Evolutionary conservation across 208 protist species (phyloP), one percentile per base, ranked within the genome.

Genomic region (Crithidia mellificae): DNA sequence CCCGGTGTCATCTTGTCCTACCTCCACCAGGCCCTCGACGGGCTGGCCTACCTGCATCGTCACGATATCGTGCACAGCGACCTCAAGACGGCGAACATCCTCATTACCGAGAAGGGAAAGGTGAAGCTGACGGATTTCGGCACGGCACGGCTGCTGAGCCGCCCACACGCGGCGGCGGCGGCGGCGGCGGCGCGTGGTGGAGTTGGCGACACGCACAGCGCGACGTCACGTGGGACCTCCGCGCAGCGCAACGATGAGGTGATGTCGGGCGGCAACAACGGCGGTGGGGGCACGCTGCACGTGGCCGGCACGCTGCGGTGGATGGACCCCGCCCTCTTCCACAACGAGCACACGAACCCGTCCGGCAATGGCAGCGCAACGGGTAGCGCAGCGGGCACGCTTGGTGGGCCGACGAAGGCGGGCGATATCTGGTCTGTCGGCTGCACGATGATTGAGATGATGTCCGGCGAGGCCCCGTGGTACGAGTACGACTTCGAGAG

Each of bases 101-200:
- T 97, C 63, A 82, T 97, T 43, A 95, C 88, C 12, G 88, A 92
- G 38, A 88, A 91, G 44, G 88, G 88, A 19, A 78, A 82, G 46
- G 90, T 88, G 27, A 96, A 96, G 74, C 74, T 97, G 29, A 83
- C 89, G 12, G 93, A 97, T 62, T 97, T 97, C 62, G 93, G 93
- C 25, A 96, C 91, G 2, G 88, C 91, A 11, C 84, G 79, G 59
- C 65, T 92, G 62, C 81, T 96, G 6, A 92, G 81, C 59, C 77
- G 74, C 36, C 86, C 62, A 52, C 75, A 58, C 24, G 63, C 59
- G 14, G 74, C 71, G 22, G 75, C 52, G 34, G 34, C 34, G 0
- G 65, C 59, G 8, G 61, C 66, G 12, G 58, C 53, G 19, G 24
- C 57, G 19, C 46, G 29, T n/a, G 50, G 39, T 43, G 54, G 68